Base-by-base conservation (phyloP, 2,329 filamentous ascomycete genomes). In the Penicillium sp. region DNA sequence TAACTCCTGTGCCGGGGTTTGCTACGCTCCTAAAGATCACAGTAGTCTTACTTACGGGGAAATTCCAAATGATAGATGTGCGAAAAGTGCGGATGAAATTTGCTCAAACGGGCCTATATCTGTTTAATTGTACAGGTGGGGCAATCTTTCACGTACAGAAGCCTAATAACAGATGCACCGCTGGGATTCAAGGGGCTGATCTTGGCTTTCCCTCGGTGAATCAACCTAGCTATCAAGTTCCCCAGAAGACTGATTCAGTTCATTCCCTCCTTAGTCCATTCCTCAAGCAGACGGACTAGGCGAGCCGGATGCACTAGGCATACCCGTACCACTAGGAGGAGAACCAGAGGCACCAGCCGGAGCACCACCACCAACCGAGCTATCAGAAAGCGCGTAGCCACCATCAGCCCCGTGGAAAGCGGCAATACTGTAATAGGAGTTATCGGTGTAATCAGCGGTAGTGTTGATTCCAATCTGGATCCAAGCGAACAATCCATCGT, bases 401-500 rank as follows among this genome's bases (percentile, higher is more conserved):
- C 56, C 57, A 19, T 58, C 29, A 2, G 52, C 52, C 46, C 57
- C 48, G 34, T 55, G 35, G 39, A 55, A 58, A 8, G 54, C 54
- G 2, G 57, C 57, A 42, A 59, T 58, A 33, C 48, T 55, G 41
- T 59, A 57, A 40, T 58, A 58, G 3, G 52, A 57, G 49, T 58
- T 49, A 43, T 58, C 54, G 4, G 54, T 56, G 37, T 53, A 58
- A 37, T 58, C 55, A 0, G 67, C 69, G 0, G 69, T 72, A 15
- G 57, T 58, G 53, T 75, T 73, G 53, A 76, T 69, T 31, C 73
- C 73, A 26, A 76, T 69, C 52, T 70, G 68, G 53, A 77, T 76
- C 74, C 73, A 77, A 12, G 71, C 73, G 33, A 76, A 69, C 24
- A 77, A 57, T 17, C 75, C 74, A 52, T 76, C 74, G 10, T 66